Evolutionary conservation across 1,284 basidiomycete species (phyloP), one percentile per base, ranked within the genome.

Genomic region (Pyrrhoderma noxium): DNA sequence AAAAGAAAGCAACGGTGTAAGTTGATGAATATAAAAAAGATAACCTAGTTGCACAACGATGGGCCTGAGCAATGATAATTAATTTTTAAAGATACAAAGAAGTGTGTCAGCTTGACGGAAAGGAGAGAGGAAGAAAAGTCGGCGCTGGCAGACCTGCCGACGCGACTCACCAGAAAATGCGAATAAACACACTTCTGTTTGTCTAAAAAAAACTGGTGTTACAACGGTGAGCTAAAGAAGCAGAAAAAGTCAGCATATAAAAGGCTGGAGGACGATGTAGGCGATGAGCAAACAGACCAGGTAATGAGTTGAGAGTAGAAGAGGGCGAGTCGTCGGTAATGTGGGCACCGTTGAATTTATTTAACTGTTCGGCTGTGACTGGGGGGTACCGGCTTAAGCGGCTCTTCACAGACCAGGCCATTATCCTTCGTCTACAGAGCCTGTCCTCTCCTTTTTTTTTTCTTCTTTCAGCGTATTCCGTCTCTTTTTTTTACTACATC

Each of bases 161-260:
- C 14, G 25, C 16, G 36, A 41, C 51, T 52, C 58, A 81, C 84
- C 80, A 82, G 75, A 70, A 76, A 80, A 75, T 73, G 73, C 74
- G 74, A 52, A 52, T 31, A 31, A 31, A 49, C 27, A 48, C 40
- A 77, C 79, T 79, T 77, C 75, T 76, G 80, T 77, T 80, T 74
- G 80, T 85, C 81, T 83, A 82, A 65, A 75, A 73, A 73, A 78
- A 79, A 40, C 75, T 85, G 80, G 73, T 85, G 79, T 64, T 85
- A 86, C 85, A 87, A 76, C 34, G 53, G 51, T 55, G 50, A 22
- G 52, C 52, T 46, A 42, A 60, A 62, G 57, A 46, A 57, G 56
- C 21, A 8, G 19, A 58, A 61, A 57, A 51, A 39, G 49, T 39
- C 61, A 62, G 47, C 57, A 50, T 55, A 34, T 57, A 56, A 53